phyloP scores from a whole-genome alignment of 1,139 yeast species.

The Candida buenavistaensis region DNA sequence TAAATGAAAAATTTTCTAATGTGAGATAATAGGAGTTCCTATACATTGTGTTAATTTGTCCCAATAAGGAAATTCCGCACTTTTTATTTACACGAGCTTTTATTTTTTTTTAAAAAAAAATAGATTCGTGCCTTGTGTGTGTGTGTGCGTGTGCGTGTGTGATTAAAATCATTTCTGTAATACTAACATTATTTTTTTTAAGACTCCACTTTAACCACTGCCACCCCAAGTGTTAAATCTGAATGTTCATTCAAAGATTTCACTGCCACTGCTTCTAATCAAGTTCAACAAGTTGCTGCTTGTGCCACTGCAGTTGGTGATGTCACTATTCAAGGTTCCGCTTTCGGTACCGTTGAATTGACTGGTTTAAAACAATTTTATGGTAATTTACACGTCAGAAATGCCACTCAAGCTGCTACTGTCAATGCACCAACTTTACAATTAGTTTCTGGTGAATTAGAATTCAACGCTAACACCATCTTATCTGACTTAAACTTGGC shows the following conservation, averaged over 20 bases:
- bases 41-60: no score
- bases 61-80: no score
- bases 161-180: no score
- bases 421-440: conserved; percentile 78
- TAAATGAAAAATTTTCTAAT: no score
- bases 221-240: conserved; percentile 52
- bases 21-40: no score
- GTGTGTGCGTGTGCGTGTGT: no score
- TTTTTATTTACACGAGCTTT: no score
- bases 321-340: conserved; percentile 62
- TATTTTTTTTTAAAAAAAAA: no score
- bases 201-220: conserved; percentile 52
- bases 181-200: conserved; percentile 9
- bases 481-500: conserved; percentile 75
- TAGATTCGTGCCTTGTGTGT: no score
- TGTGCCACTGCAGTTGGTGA: conserved; percentile 86
- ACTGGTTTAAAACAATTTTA: conserved; percentile 62
- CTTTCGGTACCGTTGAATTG: conserved; percentile 56
- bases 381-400: conserved; percentile 70
- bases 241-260: conserved; percentile 54
- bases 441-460: conserved; percentile 70
- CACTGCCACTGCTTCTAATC: conserved; percentile 77
- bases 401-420: conserved; percentile 60
- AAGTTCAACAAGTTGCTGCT: conserved; percentile 68
- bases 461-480: conserved; percentile 63